Percentiles rank a stretch among this genome's conserved stretches.
Evolutionary conservation across 148 eudicot species (phyloP).

Genomic region (Rhododendron ferrugineum): DNA sequence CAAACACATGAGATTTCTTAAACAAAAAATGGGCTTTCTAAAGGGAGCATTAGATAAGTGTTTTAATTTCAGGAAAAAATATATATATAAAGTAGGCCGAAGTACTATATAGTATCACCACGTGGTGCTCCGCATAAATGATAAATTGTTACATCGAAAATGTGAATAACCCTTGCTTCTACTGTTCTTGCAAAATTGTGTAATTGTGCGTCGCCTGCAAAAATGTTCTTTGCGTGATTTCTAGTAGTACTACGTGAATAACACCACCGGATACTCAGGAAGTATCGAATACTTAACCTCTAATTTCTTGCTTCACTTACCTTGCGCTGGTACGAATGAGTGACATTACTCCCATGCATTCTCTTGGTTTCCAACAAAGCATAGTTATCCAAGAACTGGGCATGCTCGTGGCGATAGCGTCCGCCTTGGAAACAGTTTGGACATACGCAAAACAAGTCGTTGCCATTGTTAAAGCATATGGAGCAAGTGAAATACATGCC

Average conservation of each 20-base stretch:
- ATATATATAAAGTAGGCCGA: too few species aligned
- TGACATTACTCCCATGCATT: not conserved
- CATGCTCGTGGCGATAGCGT: not conserved
- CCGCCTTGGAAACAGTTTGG: not conserved
- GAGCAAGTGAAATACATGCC: slow-evolving; percentile 16
- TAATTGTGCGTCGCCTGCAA: too few species aligned
- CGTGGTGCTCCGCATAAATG: too few species aligned
- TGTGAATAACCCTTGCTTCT: not conserved
- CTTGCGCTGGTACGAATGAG: not conserved
- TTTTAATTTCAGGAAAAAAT: too few species aligned
- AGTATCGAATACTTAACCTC: not conserved
- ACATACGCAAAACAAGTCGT: slow-evolving; percentile 2
- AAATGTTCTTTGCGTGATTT: not conserved
- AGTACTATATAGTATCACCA: too few species aligned
- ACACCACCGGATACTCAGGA: not conserved
- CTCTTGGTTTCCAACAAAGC: slow-evolving; percentile 11
- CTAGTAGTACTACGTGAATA: too few species aligned
- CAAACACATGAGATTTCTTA: too few species aligned
- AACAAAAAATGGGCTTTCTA: too few species aligned
- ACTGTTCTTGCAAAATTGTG: too few species aligned
- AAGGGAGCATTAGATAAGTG: too few species aligned
- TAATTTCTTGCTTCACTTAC: not conserved
- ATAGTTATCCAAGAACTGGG: slow-evolving; percentile 23
- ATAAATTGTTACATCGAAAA: too few species aligned
- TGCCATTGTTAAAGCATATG: not conserved